Evolutionary conservation across 371 early-diverging fungal genomes (phyloP).

Genomic region (Lichtheimia corymbifera): DNA sequence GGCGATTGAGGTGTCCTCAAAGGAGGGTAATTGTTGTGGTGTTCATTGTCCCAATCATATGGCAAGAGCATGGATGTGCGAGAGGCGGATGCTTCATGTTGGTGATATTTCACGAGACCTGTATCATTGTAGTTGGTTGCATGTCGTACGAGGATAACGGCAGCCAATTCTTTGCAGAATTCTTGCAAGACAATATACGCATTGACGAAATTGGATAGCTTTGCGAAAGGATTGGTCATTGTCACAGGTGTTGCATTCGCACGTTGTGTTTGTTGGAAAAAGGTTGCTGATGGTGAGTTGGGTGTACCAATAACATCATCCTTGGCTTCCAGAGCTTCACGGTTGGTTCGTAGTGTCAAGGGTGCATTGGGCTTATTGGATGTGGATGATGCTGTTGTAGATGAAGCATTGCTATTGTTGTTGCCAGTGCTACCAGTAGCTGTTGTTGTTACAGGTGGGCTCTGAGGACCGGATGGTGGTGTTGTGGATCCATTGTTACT

Average conservation of each 20-base stretch:
- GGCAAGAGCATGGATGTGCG: constrained; percentile 29
- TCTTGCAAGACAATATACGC: constrained; percentile 66
- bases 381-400: neutral
- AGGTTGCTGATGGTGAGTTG: constrained; percentile 38
- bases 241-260: constrained; percentile 55
- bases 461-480: constrained; percentile 21
- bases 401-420: too few species aligned
- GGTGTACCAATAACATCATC: constrained; percentile 15
- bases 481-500: constrained; percentile 6
- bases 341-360: constrained; percentile 15
- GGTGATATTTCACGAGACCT: constrained; percentile 35
- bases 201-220: constrained; percentile 60
- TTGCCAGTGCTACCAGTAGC: too few species aligned
- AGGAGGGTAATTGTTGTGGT: neutral
- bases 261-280: constrained; percentile 47
- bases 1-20: neutral
- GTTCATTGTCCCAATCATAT: constrained; percentile 10
- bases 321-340: constrained; percentile 5
- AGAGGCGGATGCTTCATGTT: constrained; percentile 13
- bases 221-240: constrained; percentile 55
- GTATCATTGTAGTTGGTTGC: constrained; percentile 43
- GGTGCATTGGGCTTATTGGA: constrained; percentile 37
- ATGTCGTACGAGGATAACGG: constrained; percentile 61
- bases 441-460: constrained; percentile 19
- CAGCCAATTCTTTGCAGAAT: constrained; percentile 68